These are phyloP conservation scores for Sarocladiaceae sp. DNA, from an alignment of 2,329 filamentous ascomycete species.

Conservation along the genomic window DNA sequence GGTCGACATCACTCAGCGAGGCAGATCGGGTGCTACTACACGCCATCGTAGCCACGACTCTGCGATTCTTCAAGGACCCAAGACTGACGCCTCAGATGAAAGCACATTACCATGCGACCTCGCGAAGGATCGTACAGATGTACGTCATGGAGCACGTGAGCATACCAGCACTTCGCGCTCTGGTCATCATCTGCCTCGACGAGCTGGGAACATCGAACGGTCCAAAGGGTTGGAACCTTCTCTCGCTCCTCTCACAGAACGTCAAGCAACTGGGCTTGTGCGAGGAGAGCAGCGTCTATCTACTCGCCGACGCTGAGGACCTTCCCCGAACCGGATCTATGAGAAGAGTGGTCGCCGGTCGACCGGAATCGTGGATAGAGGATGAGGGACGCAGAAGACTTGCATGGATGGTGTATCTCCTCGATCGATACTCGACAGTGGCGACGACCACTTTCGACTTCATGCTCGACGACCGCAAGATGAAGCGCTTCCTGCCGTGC, in stretches of 20 bases:
- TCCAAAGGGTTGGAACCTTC: constrained; percentile 34
- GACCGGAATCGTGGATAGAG: constrained; percentile 37
- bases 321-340: constrained; percentile 27
- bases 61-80: constrained; percentile 35
- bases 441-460: constrained; percentile 35
- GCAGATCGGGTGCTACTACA: constrained; percentile 34
- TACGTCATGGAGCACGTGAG: constrained; percentile 36
- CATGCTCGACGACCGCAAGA: constrained; percentile 31
- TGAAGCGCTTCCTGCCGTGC: constrained; percentile 34
- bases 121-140: constrained; percentile 32
- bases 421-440: constrained; percentile 37
- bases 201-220: constrained; percentile 37
- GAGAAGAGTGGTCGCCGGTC: constrained; percentile 26
- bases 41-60: constrained; percentile 36
- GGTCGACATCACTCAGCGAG: constrained; percentile 31
- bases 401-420: constrained; percentile 39
- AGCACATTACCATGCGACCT: constrained; percentile 31
- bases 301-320: constrained; percentile 26
- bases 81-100: constrained; percentile 30
- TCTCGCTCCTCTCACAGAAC: constrained; percentile 32
- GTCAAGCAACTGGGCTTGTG: constrained; percentile 32
- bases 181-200: constrained; percentile 35
- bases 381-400: constrained; percentile 35
- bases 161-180: constrained; percentile 30
- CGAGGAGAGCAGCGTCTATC: constrained; percentile 31